Conservation (phyloP, 106 monocot species). For the Dioscorea alata region DNA sequence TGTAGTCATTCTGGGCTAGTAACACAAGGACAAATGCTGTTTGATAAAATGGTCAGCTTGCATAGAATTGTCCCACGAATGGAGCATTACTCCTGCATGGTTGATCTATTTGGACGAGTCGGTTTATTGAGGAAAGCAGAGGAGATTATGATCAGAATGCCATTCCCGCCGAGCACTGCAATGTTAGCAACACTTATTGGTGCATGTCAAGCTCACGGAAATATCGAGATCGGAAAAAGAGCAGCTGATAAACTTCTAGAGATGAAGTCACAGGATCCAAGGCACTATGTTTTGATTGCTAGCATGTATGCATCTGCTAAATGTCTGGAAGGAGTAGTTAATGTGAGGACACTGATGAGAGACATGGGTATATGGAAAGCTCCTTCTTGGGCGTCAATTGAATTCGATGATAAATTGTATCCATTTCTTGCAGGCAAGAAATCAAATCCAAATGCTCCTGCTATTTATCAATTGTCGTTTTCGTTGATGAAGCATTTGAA, state of each 20-base stretch:
- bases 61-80: slow-evolving; percentile 38
- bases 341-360: slow-evolving; percentile 42
- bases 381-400: slow-evolving; percentile 45
- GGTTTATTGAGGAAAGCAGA: slow-evolving; percentile 57
- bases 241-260: slow-evolving; percentile 50
- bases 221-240: slow-evolving; percentile 43
- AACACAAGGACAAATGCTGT: slow-evolving; percentile 35
- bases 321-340: slow-evolving; percentile 30
- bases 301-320: slow-evolving; percentile 51
- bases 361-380: slow-evolving; percentile 37
- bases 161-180: slow-evolving; percentile 32
- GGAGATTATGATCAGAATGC: slow-evolving; percentile 33
- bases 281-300: slow-evolving; percentile 59
- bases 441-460: no score
- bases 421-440: slow-evolving; percentile 1
- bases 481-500: no score
- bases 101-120: slow-evolving; percentile 54
- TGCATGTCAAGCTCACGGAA: slow-evolving; percentile 37
- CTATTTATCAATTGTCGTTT: no score
- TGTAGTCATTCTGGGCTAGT: slow-evolving; percentile 71
- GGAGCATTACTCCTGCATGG: slow-evolving; percentile 90
- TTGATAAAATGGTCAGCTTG: slow-evolving; percentile 30
- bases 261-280: slow-evolving; percentile 40
- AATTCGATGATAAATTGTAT: slow-evolving; percentile 34
- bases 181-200: slow-evolving; percentile 59